Base-by-base conservation (phyloP, 352 stramenopile species). In the Globisporangium mamillatum region DNA sequence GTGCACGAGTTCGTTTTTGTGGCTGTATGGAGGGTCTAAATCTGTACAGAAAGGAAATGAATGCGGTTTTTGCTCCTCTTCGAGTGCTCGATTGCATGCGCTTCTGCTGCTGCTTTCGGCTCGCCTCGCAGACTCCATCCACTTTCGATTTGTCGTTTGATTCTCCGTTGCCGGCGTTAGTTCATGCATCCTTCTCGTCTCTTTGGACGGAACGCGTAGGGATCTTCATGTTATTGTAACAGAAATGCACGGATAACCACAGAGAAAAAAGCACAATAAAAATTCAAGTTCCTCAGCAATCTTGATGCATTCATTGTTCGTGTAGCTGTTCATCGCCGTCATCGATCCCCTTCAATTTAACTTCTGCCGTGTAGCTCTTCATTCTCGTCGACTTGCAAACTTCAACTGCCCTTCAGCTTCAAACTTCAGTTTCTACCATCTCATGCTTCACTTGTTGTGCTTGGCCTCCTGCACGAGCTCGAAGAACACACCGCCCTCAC, bases 381-480 rank as follows among this genome's bases (percentile, higher is more conserved):
- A 18, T 20, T 46, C 38, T 6, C 38, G 10, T 50, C 16, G 14
- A 18, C 38, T 20, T 20, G 38, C 38, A 46, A 50, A 50, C 41
- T n/a, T 50, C 41, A 50, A 18, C 41, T 8, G 41, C 41, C 0
- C 16, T 50, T 50, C 41, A 22, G 27, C 6, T 36, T 18, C 4
- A 8, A 60, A 44, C 54, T 60, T 60, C 54, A 44, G 54, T 44
- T 44, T 24, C 16, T 3, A 3, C 25, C n/a, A 24, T 4, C 5
- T 34, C 9, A 8, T 34, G 52, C 16, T 29, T 57, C 52, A 62
- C 20, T 62, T 41, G 16, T 34, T 24, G 10, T 62, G 56, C 32
- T 54, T 63, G 61, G 16, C 24, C 32, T 72, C 67, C 62, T 72
- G 69, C 8, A 60, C 67, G n/a, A 69, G 62, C 9, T 4, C 32